Evolutionary conservation across 371 early-diverging fungal species (phyloP), one percentile per base, ranked within the genome.

Genomic region (Syncephalis fuscata): DNA sequence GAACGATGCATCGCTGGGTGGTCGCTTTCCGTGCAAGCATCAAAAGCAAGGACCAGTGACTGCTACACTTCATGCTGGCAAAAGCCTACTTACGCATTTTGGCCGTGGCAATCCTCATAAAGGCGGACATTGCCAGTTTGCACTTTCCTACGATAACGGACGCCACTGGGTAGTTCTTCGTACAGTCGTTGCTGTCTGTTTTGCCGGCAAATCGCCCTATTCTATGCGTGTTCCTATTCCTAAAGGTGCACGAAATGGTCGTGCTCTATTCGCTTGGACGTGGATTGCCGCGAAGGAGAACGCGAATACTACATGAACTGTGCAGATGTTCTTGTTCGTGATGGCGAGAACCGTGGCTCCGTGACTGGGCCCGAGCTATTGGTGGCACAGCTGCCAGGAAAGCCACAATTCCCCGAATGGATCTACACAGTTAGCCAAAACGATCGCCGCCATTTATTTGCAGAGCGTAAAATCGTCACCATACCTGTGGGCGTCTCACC

Each of bases 221-320:
- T 51, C 48, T 17, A 62, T 64, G 50, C 38, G 53, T 32, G 62
- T 79, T 36, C 46, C 53, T 20, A 61, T 78, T 46, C 78, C 80
- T 17, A 40, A 38, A 5, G 44, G 50, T 17, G 59, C 72, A 26
- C 78, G 76, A 7, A 32, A 61, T 1, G 60, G 60, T 16, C 46
- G 52, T 15, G 72, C 61, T 1, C 48, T 64, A 9, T 70, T 80
- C 48, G 63, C 72, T 9, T 80, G 80, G 80, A 45, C 70, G 0
- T 80, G 76, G 75, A 62, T 68, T 45, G 76, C 74, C 48, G 53
- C 7, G 47, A 59, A 21, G 78, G 75, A 15, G 68, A 75, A 59
- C 71, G 77, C 45, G 80, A 75, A 61, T 65, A 65, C 46, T 80
- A 81, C 69, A 68, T 67, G 60, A 71, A 70, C 66, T 78, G 80